Evolutionary conservation across 345 rosid genomes (phyloP).

Genomic region (Cardamine occulta): DNA sequence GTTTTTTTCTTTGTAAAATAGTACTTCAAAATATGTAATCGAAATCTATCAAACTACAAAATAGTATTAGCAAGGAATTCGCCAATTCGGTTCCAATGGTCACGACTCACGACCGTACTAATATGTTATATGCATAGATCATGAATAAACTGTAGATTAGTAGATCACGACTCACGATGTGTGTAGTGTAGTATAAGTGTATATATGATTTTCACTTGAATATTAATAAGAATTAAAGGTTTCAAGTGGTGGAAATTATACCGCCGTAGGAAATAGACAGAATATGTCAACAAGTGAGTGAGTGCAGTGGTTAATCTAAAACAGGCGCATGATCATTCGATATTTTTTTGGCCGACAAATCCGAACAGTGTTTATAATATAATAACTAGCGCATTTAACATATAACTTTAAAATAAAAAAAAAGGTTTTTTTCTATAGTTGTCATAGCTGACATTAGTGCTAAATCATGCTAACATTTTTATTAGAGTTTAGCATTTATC

Average conservation of each 20-base stretch:
- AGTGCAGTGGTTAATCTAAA: too few relatives aligned
- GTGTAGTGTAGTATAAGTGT: background rate
- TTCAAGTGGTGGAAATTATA: background rate
- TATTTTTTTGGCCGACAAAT: too few relatives aligned
- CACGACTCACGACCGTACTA: conserved; percentile 2
- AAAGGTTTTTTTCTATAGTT: too few relatives aligned
- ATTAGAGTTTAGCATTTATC: too few relatives aligned
- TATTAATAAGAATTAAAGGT: background rate
- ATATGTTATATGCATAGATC: background rate
- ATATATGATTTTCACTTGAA: background rate
- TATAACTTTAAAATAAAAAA: too few relatives aligned
- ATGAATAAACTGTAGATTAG: too few relatives aligned
- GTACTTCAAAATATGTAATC: conserved; percentile 1
- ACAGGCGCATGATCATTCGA: too few relatives aligned
- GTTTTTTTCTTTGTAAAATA: background rate
- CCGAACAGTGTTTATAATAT: too few relatives aligned
- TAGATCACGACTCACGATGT: too few relatives aligned
- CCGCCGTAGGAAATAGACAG: background rate
- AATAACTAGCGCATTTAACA: too few relatives aligned
- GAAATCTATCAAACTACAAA: background rate
- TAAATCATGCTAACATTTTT: too few relatives aligned
- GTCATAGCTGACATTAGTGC: too few relatives aligned
- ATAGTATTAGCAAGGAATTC: background rate
- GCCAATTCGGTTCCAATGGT: background rate
- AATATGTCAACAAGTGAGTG: background rate